Evolutionary conservation across 345 rosid genomes (phyloP).

Genomic region (Boechera divaricarpa): DNA sequence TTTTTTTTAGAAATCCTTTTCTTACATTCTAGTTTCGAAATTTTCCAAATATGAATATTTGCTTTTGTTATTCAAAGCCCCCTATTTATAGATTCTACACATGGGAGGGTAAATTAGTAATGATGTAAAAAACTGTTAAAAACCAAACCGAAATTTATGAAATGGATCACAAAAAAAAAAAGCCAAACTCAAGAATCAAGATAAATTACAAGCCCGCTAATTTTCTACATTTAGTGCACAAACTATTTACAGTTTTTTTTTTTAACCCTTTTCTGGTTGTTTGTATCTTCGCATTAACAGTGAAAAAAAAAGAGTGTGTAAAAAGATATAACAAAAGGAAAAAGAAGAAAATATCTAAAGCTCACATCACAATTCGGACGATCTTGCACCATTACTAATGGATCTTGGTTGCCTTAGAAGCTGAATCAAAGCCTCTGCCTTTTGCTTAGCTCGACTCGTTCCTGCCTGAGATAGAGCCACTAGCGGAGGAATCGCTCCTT

Average conservation of each 20-base stretch:
- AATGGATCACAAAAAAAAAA: conserved; percentile 14
- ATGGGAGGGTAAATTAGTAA: neutral
- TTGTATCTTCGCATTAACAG: conserved; percentile 24
- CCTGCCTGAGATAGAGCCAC: conserved; percentile 83
- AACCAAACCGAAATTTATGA: conserved; percentile 32
- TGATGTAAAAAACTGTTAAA: neutral
- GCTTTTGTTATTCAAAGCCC: neutral
- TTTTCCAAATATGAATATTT: neutral
- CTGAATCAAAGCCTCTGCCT: conserved; percentile 79
- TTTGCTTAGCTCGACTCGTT: conserved; percentile 85
- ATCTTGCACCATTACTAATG: conserved; percentile 60
- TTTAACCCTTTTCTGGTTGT: conserved; percentile 1
- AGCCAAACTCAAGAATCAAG: conserved; percentile 34
- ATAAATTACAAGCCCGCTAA: conserved; percentile 32
- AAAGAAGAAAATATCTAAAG: neutral
- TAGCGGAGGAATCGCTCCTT: conserved; percentile 96
- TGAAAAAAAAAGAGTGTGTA: neutral
- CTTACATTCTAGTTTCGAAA: neutral
- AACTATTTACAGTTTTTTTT: conserved; percentile 36
- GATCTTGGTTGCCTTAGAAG: conserved; percentile 94
- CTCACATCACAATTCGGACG: conserved; percentile 52
- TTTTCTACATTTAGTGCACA: conserved; percentile 22
- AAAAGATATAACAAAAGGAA: neutral
- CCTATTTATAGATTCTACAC: neutral
- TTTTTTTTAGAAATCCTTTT: neutral